Conservation (phyloP, 306 rosid species). For the Pterocarpus santalinus region DNA sequence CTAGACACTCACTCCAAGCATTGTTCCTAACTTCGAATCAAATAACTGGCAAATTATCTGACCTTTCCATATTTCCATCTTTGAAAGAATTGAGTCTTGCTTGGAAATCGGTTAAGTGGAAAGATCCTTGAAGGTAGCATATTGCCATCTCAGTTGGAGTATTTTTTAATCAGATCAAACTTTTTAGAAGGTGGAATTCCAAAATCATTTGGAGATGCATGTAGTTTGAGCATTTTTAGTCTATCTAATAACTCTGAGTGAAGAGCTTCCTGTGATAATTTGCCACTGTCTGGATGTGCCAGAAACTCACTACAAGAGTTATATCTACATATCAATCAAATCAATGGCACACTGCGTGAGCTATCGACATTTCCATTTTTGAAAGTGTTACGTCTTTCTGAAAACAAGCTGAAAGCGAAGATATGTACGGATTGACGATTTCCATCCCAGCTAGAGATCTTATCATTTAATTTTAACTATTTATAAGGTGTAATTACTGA, state of each 20-base stretch:
- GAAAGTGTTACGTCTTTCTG: accelerated
- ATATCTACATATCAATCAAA: background rate
- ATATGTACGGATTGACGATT: background rate
- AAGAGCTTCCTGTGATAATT: background rate
- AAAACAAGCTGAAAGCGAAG: constrained; percentile 4
- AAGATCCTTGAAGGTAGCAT: background rate
- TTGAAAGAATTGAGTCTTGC: background rate
- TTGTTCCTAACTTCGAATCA: background rate
- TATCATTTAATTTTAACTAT: background rate
- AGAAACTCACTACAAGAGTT: constrained; percentile 28
- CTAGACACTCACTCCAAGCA: constrained; percentile 8
- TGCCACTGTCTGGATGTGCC: constrained; percentile 27
- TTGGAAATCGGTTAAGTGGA: background rate
- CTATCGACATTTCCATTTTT: constrained; percentile 6
- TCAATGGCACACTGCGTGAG: constrained; percentile 1
- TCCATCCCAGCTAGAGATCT: background rate
- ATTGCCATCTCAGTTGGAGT: background rate
- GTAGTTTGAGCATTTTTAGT: background rate
- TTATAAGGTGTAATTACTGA: constrained; percentile 35
- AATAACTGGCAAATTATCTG: constrained; percentile 11
- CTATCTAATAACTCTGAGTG: background rate
- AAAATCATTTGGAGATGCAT: background rate
- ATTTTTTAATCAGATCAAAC: background rate
- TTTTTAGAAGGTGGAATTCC: constrained; percentile 30
- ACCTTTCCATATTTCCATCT: background rate